Evolutionary conservation across 164 flowering plant species (phyloP).

Genomic region (Akebia trifoliata): DNA sequence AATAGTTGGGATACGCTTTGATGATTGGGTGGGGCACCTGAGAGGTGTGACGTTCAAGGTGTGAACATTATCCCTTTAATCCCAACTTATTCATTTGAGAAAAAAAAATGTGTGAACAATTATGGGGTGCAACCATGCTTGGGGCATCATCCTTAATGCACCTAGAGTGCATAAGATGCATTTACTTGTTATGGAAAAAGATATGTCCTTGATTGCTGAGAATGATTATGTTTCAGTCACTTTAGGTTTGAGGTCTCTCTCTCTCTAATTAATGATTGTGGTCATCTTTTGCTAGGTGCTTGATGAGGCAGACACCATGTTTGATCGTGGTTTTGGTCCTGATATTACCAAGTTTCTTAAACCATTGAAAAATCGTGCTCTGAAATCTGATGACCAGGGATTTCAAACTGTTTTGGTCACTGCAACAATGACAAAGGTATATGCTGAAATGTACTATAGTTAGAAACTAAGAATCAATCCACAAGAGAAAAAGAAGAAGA

Average conservation of each 20-base stretch:
- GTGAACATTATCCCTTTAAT: too few species aligned
- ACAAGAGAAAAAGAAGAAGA: too few species aligned
- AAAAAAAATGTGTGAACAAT: too few species aligned
- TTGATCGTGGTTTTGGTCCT: slow-evolving; percentile 99
- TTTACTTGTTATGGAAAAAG: too few species aligned
- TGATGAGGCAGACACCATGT: slow-evolving; percentile 99
- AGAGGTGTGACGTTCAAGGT: too few species aligned
- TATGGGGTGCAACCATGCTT: too few species aligned
- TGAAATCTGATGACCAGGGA: slow-evolving; percentile 58
- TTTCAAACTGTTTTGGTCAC: slow-evolving; percentile 87
- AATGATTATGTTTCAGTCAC: not conserved
- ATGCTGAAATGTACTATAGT: not conserved
- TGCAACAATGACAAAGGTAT: slow-evolving; percentile 93
- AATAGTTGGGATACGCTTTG: not conserved
- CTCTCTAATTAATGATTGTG: not conserved
- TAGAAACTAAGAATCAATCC: not conserved
- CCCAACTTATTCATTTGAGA: too few species aligned
- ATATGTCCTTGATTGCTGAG: too few species aligned
- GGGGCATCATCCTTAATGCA: too few species aligned
- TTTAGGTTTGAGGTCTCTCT: too few species aligned
- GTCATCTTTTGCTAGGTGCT: slow-evolving; percentile 48
- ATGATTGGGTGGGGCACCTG: too few species aligned
- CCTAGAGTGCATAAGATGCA: too few species aligned
- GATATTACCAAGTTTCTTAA: slow-evolving; percentile 85
- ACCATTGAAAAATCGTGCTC: slow-evolving; percentile 75